phyloP scores from a whole-genome alignment of 345 rosid genomes.

The Aquilaria malaccensis region DNA sequence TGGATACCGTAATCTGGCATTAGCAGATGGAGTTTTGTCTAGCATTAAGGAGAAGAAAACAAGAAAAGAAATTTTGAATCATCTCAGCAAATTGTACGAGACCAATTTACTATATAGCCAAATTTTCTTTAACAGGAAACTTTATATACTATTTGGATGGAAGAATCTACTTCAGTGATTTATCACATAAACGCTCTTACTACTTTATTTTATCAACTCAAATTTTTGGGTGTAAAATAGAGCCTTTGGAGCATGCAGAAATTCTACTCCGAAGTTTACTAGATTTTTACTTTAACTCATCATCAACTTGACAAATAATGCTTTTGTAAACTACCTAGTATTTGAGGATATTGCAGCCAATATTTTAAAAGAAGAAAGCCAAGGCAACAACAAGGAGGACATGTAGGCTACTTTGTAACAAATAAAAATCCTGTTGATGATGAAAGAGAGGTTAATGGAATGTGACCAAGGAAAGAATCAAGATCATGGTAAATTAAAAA shows the following conservation, averaged over 20 bases:
- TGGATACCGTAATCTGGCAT: not conserved
- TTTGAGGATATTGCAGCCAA: not conserved
- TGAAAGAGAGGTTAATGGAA: not conserved
- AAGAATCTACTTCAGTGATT: not conserved
- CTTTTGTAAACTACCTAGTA: not conserved
- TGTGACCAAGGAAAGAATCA: not conserved
- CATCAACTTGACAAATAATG: not conserved
- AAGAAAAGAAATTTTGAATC: not conserved
- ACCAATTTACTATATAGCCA: not conserved
- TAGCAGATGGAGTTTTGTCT: not conserved
- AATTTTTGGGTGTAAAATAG: not conserved
- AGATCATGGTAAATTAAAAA: not conserved
- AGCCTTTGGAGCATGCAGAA: not conserved
- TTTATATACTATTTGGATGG: not conserved
- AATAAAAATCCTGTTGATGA: not conserved
- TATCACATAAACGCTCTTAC: not conserved
- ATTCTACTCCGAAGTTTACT: not conserved
- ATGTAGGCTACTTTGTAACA: not conserved
- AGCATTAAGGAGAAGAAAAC: not conserved
- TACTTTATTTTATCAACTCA: not conserved
- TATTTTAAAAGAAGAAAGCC: not conserved
- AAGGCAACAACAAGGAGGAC: slow-evolving; percentile 4
- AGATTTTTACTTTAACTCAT: not conserved
- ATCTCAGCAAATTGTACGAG: not conserved
- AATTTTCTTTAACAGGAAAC: not conserved